Percentiles rank a stretch among this genome's conserved stretches.
Conservation (phyloP, 2,329 filamentous ascomycete genomes). For the Biscogniauxia mediterranea region DNA sequence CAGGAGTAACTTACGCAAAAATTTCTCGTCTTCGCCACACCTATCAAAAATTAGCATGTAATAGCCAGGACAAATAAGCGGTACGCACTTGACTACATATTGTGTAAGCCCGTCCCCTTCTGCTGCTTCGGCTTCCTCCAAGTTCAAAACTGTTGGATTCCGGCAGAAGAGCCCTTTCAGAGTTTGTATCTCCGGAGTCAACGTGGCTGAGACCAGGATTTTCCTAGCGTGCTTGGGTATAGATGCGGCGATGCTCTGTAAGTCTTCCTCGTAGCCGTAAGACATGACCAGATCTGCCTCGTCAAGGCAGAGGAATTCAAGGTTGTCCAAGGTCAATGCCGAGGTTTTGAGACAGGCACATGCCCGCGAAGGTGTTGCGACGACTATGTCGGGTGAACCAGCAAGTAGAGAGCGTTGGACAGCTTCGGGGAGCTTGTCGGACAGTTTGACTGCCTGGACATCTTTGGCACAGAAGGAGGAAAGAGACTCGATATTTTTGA, state of each 20-base stretch:
- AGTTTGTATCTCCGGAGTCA: constrained; percentile 82
- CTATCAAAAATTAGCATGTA: constrained; percentile 36
- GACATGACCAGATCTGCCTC: constrained; percentile 92
- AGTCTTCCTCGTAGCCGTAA: constrained; percentile 90
- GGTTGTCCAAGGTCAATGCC: constrained; percentile 65
- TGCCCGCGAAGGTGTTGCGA: constrained; percentile 86
- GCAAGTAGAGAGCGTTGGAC: constrained; percentile 85
- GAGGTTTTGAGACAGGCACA: constrained; percentile 73
- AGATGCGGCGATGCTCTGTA: constrained; percentile 73
- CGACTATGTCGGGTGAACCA: constrained; percentile 82
- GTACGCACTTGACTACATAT: constrained; percentile 72
- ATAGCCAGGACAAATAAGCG: background rate
- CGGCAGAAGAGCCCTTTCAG: constrained; percentile 83
- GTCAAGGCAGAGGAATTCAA: constrained; percentile 83
- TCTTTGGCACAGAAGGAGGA: constrained; percentile 82
- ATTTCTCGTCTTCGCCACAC: constrained; percentile 97
- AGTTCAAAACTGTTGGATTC: constrained; percentile 73
- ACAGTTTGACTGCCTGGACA: constrained; percentile 79
- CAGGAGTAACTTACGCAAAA: constrained; percentile 58
- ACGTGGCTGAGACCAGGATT: constrained; percentile 88
- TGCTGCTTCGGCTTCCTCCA: constrained; percentile 78
- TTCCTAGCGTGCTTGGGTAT: constrained; percentile 86
- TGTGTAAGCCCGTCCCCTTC: constrained; percentile 77
- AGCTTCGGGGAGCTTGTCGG: constrained; percentile 83
- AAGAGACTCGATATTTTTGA: constrained; percentile 73